Evolutionary conservation across 2,329 filamentous ascomycete genomes (phyloP), one percentile per base, ranked within the genome.

Genomic region (Fusarium mangiferae): DNA sequence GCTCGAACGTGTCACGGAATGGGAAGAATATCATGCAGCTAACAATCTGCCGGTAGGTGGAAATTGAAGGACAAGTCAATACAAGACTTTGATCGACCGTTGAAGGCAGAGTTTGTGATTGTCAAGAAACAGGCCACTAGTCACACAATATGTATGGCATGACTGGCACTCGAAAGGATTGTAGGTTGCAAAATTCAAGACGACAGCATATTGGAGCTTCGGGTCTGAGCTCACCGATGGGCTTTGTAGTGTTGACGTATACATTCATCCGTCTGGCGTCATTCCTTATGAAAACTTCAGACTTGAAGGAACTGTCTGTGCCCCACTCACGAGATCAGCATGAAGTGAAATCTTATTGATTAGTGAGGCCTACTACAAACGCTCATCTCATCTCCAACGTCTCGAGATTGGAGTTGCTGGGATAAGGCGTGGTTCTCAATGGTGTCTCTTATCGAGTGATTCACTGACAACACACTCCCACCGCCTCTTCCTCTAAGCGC

Each of bases 401-500:
- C 44, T 45, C 44, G 49, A 68, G 55, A 59, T 68, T 61, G 49
- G 38, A 54, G 63, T 46, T 38, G 49, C 52, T 28, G 57, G 61
- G 52, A 51, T 48, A 55, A 41, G 18, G 33, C 33, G 36, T 26
- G 48, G 46, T 58, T 44, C 17, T 63, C 42, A 24, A 42, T 66
- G 42, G 33, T 64, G 49, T 35, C n/a, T 65, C 33, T 64, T 18
- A 17, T 52, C 39, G 45, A 39, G 33, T 45, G 26, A 42, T 70
- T 45, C 51, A 39, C 41, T 62, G 35, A 51, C 36, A 48, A 57
- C 36, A 57, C 60, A 56, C 60, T 75, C 73, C 74, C 69, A 75
- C 74, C 72, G 72, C 66, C 63, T 62, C 63, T 70, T 75, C 51
- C 59, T 68, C 42, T 76, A 77, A 68, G 70, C 75, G 72, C 75